These are phyloP conservation scores for Geranomyces michiganensis DNA, from an alignment of 192 early-diverging fungal genomes.

Conservation along the genomic window DNA sequence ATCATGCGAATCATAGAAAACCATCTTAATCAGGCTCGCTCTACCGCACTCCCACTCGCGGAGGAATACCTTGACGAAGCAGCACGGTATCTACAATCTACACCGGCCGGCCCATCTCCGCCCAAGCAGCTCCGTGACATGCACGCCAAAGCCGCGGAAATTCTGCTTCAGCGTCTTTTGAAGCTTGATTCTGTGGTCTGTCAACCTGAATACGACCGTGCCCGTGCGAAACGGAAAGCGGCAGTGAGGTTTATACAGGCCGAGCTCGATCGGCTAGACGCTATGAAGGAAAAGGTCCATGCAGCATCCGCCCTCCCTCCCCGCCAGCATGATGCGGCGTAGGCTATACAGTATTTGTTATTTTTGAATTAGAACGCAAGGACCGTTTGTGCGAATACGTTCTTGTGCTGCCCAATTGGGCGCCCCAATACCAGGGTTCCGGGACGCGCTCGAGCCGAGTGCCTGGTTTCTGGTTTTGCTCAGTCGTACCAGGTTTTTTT, in stretches of 20 bases:
- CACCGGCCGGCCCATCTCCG: slow-evolving; percentile 23
- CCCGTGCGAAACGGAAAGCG: slow-evolving; percentile 71
- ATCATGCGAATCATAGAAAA: slow-evolving; percentile 48
- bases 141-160: slow-evolving; percentile 69
- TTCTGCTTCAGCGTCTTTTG: slow-evolving; percentile 77
- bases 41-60: slow-evolving; percentile 43
- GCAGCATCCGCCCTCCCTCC: too few species aligned
- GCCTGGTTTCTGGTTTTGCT: too few species aligned
- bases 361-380: too few species aligned
- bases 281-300: slow-evolving; percentile 60
- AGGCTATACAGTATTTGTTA: too few species aligned
- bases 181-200: slow-evolving; percentile 75
- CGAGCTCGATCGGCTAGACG: slow-evolving; percentile 77
- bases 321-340: too few species aligned
- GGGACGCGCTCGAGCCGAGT: too few species aligned
- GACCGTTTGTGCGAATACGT: too few species aligned
- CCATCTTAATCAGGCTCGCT: slow-evolving; percentile 35
- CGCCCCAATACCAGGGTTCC: too few species aligned
- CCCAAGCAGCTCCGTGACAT: slow-evolving; percentile 68
- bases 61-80: slow-evolving; percentile 44
- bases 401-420: too few species aligned
- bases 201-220: slow-evolving; percentile 69
- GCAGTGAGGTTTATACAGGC: slow-evolving; percentile 73
- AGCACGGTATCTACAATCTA: slow-evolving; percentile 33
- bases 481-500: too few species aligned